phyloP scores from a whole-genome alignment of 768 basidiomycete genomes.

The Lactifluus piperatus region DNA sequence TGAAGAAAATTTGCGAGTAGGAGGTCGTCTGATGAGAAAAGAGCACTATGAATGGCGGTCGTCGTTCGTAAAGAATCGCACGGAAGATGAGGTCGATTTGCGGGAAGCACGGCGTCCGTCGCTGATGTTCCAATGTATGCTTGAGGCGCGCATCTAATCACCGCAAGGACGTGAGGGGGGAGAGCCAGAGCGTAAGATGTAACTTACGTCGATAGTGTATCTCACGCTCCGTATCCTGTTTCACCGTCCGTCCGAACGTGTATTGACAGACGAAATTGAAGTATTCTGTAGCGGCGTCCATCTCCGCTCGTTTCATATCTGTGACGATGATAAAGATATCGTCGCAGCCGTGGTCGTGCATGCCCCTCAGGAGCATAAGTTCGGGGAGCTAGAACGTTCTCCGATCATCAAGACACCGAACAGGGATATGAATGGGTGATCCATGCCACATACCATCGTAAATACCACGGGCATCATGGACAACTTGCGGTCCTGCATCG shows the following conservation, averaged over 20 bases:
- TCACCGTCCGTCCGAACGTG: conserved; percentile 52
- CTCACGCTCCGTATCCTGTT: conserved; percentile 55
- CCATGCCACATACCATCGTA: conserved; percentile 51
- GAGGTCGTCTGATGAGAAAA: conserved; percentile 77
- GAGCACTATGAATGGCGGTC: conserved; percentile 65
- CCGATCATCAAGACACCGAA: too few relatives aligned
- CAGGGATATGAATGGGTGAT: background rate
- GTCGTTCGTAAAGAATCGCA: conserved; percentile 67
- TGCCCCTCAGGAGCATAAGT: conserved; percentile 69
- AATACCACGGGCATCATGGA: conserved; percentile 77
- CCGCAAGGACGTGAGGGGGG: conserved; percentile 1
- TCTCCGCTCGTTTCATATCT: conserved; percentile 68
- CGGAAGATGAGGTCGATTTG: conserved; percentile 74
- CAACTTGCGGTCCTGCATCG: conserved; percentile 62
- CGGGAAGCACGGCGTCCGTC: conserved; percentile 71
- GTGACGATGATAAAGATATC: conserved; percentile 74
- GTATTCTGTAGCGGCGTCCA: conserved; percentile 74
- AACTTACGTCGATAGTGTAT: conserved; percentile 56
- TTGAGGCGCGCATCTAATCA: conserved; percentile 53
- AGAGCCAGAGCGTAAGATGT: background rate
- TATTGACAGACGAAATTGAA: conserved; percentile 65
- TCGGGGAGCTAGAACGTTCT: conserved; percentile 49
- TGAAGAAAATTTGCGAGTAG: conserved; percentile 77
- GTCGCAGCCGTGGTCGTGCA: conserved; percentile 75
- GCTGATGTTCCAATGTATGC: conserved; percentile 57